A percentile compares a stretch with the other conserved stretches of the same genome.
Evolutionary conservation across 2,329 filamentous ascomycete species (phyloP).

Genomic region (Sporothrix globosa): DNA sequence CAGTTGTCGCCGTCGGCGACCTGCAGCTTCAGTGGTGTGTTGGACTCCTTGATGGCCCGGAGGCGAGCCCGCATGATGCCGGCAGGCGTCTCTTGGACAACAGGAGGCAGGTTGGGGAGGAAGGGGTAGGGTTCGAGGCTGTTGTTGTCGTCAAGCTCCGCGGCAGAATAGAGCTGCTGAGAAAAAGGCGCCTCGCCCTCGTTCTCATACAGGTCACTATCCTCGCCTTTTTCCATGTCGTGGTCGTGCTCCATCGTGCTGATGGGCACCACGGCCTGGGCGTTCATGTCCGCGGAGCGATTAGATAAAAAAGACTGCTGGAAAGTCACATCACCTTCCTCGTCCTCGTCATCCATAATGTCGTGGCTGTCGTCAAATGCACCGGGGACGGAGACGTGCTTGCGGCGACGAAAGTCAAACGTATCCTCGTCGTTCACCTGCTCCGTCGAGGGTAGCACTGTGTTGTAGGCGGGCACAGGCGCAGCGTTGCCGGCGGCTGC

Average conservation of each 20-base stretch:
- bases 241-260: slow-evolving; percentile 59
- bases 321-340: slow-evolving; percentile 52
- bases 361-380: slow-evolving; percentile 73
- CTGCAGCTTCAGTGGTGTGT: slow-evolving; percentile 61
- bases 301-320: slow-evolving; percentile 88
- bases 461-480: slow-evolving; percentile 42
- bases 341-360: slow-evolving; percentile 61
- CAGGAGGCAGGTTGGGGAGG: slow-evolving; percentile 52
- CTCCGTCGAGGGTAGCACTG: slow-evolving; percentile 44
- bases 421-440: slow-evolving; percentile 52
- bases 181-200: slow-evolving; percentile 79
- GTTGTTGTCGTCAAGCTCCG: slow-evolving; percentile 59
- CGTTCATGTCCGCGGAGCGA: slow-evolving; percentile 79
- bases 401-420: slow-evolving; percentile 57
- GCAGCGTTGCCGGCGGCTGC: slow-evolving; percentile 19
- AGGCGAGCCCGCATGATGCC: slow-evolving; percentile 66
- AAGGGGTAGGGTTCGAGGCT: slow-evolving; percentile 51
- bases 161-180: slow-evolving; percentile 71
- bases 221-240: slow-evolving; percentile 70
- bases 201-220: slow-evolving; percentile 74
- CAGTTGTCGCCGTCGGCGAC: slow-evolving; percentile 78
- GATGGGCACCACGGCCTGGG: slow-evolving; percentile 62
- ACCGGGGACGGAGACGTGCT: slow-evolving; percentile 67
- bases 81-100: slow-evolving; percentile 58
- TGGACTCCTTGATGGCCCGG: slow-evolving; percentile 64